Conservation (phyloP, 2,329 filamentous ascomycete species). For the Aspergillus ruber region DNA sequence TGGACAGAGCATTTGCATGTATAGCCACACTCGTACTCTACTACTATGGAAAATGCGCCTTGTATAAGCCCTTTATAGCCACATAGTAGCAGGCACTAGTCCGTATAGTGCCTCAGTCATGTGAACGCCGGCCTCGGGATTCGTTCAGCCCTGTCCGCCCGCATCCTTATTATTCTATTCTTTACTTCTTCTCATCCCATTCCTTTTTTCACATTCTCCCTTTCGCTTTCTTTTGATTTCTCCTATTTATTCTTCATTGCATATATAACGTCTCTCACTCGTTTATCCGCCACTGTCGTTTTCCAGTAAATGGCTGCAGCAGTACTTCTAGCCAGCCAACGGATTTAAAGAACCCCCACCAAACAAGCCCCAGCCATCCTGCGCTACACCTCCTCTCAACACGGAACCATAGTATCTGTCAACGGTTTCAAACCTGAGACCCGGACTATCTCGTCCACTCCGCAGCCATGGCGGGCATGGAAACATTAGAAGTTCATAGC, state of each 20-base stretch:
- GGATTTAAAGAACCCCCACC: no score
- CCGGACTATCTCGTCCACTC: constrained; percentile 1
- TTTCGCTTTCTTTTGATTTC: constrained; percentile 2
- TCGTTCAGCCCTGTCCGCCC: constrained; percentile 5
- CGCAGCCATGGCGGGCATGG: constrained; percentile 75
- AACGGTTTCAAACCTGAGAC: no score
- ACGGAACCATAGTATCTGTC: no score
- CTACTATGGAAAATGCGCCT: no score
- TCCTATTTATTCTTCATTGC: constrained; percentile 5
- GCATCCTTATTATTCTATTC: background rate
- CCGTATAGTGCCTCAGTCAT: constrained; percentile 8
- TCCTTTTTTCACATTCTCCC: background rate
- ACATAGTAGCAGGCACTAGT: no score
- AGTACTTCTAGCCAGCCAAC: no score
- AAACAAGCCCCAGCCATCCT: no score
- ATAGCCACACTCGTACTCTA: no score
- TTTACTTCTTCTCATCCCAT: constrained; percentile 2
- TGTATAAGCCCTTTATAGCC: no score
- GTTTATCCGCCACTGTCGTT: no score
- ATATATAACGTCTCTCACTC: background rate
- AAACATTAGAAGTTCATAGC: constrained; percentile 95
- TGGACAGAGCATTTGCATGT: no score
- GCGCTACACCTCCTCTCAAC: background rate
- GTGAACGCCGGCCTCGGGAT: constrained; percentile 18
- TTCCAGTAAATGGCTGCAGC: no score